Evolutionary conservation across 148 eudicot genomes (phyloP).

Genomic region (Hydrangea macrophylla): DNA sequence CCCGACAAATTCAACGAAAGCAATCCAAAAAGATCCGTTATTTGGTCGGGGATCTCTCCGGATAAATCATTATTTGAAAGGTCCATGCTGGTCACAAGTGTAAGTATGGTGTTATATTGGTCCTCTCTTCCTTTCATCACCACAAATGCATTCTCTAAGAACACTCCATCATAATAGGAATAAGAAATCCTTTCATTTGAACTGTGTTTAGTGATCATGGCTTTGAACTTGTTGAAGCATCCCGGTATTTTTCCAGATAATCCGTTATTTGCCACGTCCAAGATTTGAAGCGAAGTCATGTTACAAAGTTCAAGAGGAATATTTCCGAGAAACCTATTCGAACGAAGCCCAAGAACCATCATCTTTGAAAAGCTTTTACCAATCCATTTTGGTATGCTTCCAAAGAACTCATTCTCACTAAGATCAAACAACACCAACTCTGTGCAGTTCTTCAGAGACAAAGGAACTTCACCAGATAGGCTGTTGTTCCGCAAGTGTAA

Average conservation of each 20-base stretch:
- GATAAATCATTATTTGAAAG: too few relatives aligned
- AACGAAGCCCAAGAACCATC: constrained; percentile 2
- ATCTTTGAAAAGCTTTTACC: neutral
- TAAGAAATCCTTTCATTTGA: too few relatives aligned
- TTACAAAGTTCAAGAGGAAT: constrained; percentile 4
- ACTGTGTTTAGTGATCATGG: constrained; percentile 6
- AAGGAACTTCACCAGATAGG: constrained; percentile 20
- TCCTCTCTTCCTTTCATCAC: too few relatives aligned
- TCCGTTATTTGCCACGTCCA: constrained; percentile 13
- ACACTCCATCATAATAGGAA: too few relatives aligned
- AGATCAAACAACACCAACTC: constrained; percentile 1
- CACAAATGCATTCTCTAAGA: too few relatives aligned
- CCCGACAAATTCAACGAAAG: too few relatives aligned
- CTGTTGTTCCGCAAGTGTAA: constrained; percentile 14
- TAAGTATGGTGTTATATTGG: too few relatives aligned
- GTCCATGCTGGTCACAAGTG: too few relatives aligned
- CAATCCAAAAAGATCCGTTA: too few relatives aligned
- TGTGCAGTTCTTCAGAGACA: constrained; percentile 1
- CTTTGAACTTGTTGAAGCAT: constrained; percentile 10
- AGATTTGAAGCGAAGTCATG: constrained; percentile 12
- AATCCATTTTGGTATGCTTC: constrained; percentile 19
- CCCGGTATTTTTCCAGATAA: neutral
- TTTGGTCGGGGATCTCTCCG: too few relatives aligned
- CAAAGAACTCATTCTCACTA: constrained; percentile 14
- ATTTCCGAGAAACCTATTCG: neutral